phyloP scores from a whole-genome alignment of 2,329 filamentous ascomycete genomes.

The Microdochium bolleyi region DNA sequence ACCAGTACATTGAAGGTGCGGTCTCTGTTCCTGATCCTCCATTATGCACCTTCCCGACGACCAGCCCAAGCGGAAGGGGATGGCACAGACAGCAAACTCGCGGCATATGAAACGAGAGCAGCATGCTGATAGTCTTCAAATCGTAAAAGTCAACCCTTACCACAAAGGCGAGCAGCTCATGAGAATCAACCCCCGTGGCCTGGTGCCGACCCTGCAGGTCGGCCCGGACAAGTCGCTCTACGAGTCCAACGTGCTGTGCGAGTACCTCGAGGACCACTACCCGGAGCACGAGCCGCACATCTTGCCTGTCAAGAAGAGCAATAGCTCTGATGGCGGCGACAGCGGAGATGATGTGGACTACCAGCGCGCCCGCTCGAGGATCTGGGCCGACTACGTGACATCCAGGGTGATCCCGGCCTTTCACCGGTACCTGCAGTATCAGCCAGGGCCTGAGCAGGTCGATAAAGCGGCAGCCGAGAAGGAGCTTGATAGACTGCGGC shows the following conservation, averaged over 20 bases:
- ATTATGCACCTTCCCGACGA: too few species aligned
- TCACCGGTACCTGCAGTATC: conserved; percentile 30
- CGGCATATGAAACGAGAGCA: too few species aligned
- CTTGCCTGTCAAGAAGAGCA: conserved; percentile 23
- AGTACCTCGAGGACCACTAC: conserved; percentile 54
- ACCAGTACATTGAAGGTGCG: conserved; percentile 41
- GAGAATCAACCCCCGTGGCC: conserved; percentile 46
- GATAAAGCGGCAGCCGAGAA: conserved; percentile 9
- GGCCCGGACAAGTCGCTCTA: conserved; percentile 37
- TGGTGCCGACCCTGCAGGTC: conserved; percentile 44
- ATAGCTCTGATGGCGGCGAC: too few species aligned
- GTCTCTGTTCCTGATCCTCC: too few species aligned
- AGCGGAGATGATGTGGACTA: conserved; percentile 33
- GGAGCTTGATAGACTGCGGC: conserved; percentile 26
- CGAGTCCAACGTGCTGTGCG: conserved; percentile 47
- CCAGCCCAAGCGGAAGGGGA: too few species aligned
- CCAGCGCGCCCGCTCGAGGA: conserved; percentile 39
- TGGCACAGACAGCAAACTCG: too few species aligned
- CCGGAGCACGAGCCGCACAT: conserved; percentile 30
- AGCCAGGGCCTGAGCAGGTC: conserved; percentile 6
- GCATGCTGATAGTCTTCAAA: too few species aligned
- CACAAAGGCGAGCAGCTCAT: conserved; percentile 45
- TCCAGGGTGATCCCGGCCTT: conserved; percentile 46
- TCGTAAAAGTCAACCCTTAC: conserved; percentile 55
- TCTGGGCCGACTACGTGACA: conserved; percentile 51